Evolutionary conservation across 2,329 filamentous ascomycete species (phyloP).

Genomic region (Aspergillus caelatus): DNA sequence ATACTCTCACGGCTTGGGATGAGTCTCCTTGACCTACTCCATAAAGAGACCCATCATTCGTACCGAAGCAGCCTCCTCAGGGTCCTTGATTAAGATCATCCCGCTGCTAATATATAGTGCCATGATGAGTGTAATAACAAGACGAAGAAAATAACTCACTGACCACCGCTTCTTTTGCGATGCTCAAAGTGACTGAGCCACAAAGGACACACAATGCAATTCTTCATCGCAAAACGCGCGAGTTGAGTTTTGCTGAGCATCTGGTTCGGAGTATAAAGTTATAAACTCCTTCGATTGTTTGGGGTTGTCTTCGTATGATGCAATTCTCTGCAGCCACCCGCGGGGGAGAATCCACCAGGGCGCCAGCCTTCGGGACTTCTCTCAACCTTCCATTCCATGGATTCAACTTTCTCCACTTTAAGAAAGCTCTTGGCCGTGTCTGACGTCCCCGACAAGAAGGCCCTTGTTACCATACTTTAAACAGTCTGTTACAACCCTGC

Average conservation of each 20-base stretch:
- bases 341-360: not conserved
- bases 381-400: slow-evolving; percentile 1
- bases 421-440: not conserved
- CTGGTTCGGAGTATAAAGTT: not conserved
- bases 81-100: slow-evolving; percentile 2
- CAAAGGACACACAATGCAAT: not conserved
- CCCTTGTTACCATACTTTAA: not conserved
- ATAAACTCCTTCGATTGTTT: not conserved
- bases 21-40: not conserved
- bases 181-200: not conserved
- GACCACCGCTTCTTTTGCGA: not conserved
- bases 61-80: not conserved
- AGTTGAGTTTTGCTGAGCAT: not conserved
- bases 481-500: not conserved
- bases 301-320: slow-evolving; percentile 1
- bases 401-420: not conserved
- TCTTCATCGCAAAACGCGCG: not conserved
- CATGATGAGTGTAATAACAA: not conserved
- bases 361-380: not conserved
- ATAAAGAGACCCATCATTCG: not conserved
- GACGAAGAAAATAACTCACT: not conserved
- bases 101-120: not conserved
- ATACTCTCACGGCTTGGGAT: not conserved
- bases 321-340: slow-evolving; percentile 7
- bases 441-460: not conserved